Evolutionary conservation across 345 rosid genomes (phyloP), one percentile per base, ranked within the genome.

Genomic region (Linum trigynum): DNA sequence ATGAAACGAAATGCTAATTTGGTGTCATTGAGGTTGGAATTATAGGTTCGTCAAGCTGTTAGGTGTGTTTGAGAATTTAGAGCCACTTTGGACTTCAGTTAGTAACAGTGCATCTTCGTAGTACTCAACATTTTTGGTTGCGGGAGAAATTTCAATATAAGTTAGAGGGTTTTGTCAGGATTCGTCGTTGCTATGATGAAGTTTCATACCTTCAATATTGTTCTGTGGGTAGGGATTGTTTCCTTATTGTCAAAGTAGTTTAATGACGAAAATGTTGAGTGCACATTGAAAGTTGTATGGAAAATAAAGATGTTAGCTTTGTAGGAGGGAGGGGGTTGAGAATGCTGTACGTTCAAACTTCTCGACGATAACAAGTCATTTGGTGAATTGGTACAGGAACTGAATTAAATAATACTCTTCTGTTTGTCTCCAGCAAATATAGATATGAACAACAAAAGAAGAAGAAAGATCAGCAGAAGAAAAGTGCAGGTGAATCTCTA

Each of bases 381-480:
- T 41, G 9, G 5, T 41, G 45, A 23, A 23, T 23, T 1, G 45
- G 5, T 41, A 41, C 45, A 41, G 9, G 45, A 41, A 41, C 45
- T 41, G 5, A 4, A 41, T 4, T 4, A 41, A 41, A 41, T 41
- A 8, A 41, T 8, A 41, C 9, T 8, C 45, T 23, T 12, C 15
- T 55, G 5, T 3, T 69, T 4, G 11, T 73, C 50, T 56, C 63
- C 85, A 90, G 97, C 72, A 92, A 92, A 72, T 90, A 80, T 63
- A 82, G 77, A 70, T 92, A 92, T 40, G 97, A 92, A 67, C 90
- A 74, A 67, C 88, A 83, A 70, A 92, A 86, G 89, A 90, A 81
- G 85, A 92, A 83, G 66, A 85, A 81, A 73, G 86, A 71, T 56
- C 96, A 88, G 71, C 94, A 86, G 81, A 92, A 90, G 83, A 92